Evolutionary conservation across 768 basidiomycete genomes (phyloP).

Genomic region (Phylloporus sp.): DNA sequence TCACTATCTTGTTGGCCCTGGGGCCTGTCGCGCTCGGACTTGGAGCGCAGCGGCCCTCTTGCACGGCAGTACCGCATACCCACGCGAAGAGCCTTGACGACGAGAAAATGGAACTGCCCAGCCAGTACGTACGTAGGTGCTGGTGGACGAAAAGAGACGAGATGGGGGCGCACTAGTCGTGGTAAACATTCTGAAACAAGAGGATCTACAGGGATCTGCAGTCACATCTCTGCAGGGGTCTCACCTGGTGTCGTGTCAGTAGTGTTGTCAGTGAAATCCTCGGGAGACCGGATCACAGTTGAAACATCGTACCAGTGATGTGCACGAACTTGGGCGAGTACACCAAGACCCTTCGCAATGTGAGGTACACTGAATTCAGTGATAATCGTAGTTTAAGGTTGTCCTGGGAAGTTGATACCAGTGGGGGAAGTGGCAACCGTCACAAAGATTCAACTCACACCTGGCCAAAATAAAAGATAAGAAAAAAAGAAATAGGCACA

Average conservation of each 20-base stretch:
- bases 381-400: conserved; percentile 5
- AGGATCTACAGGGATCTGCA: conserved; percentile 24
- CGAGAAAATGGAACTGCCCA: conserved; percentile 5
- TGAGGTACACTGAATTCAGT: conserved; percentile 13
- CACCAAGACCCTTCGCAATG: conserved; percentile 14
- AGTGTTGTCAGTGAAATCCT: conserved; percentile 5
- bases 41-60: neutral
- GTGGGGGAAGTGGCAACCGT: neutral
- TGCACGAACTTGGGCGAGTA: neutral
- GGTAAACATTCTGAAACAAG: conserved; percentile 18
- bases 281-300: conserved; percentile 17
- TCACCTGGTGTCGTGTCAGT: conserved; percentile 11
- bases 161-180: conserved; percentile 14
- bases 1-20: conserved; percentile 4
- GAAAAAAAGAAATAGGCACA: neutral
- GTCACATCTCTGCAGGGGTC: conserved; percentile 6
- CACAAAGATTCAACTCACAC: conserved; percentile 1
- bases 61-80: conserved; percentile 1
- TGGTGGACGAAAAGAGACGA: conserved; percentile 11
- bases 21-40: neutral
- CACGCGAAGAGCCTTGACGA: conserved; percentile 7
- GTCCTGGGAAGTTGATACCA: conserved; percentile 11
- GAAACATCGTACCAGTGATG: conserved; percentile 15
- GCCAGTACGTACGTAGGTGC: conserved; percentile 1
- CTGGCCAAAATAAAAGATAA: neutral